phyloP scores from a whole-genome alignment of 306 rosid genomes.

The Gynostemma pentaphyllum region DNA sequence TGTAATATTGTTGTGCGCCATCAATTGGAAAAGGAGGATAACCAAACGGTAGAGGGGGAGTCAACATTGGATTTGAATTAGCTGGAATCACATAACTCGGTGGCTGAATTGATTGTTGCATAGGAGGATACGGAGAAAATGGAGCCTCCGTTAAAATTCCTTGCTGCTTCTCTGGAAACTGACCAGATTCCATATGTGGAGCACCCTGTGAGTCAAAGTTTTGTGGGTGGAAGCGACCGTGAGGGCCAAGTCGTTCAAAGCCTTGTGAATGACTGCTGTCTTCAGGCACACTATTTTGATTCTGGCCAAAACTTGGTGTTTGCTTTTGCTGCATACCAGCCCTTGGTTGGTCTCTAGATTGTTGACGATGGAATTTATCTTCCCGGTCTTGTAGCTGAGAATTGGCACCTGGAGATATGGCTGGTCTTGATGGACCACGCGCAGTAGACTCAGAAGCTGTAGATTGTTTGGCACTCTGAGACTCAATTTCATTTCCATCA shows the following conservation, averaged over 20 bases:
- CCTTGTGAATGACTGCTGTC: slow-evolving; percentile 51
- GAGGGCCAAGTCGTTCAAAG: slow-evolving; percentile 59
- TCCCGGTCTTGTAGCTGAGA: slow-evolving; percentile 71
- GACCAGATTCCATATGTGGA: slow-evolving; percentile 48
- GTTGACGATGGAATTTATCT: slow-evolving; percentile 62
- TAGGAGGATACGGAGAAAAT: slow-evolving; percentile 50
- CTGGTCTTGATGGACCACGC: slow-evolving; percentile 61
- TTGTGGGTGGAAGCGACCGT: slow-evolving; percentile 39
- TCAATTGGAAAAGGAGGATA: slow-evolving; percentile 59
- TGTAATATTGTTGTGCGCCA: slow-evolving; percentile 61
- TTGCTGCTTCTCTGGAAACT: slow-evolving; percentile 57
- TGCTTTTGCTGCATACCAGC: slow-evolving; percentile 41
- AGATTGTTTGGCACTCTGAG: slow-evolving; percentile 60
- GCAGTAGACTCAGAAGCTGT: slow-evolving; percentile 60
- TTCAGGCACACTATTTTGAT: slow-evolving; percentile 44
- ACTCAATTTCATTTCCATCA: slow-evolving; percentile 83
- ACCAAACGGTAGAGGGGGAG: slow-evolving; percentile 56
- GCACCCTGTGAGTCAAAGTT: slow-evolving; percentile 26
- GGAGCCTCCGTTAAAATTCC: slow-evolving; percentile 46
- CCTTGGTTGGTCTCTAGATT: slow-evolving; percentile 68
- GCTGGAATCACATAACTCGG: slow-evolving; percentile 40
- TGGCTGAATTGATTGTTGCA: slow-evolving; percentile 60
- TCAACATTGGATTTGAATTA: slow-evolving; percentile 60
- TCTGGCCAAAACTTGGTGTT: slow-evolving; percentile 57
- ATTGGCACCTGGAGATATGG: slow-evolving; percentile 69